Percentiles rank a stretch among this genome's conserved stretches.
These are phyloP conservation scores for Rhodotorula graminis DNA, from an alignment of 768 basidiomycete species.

Conservation along the genomic window DNA sequence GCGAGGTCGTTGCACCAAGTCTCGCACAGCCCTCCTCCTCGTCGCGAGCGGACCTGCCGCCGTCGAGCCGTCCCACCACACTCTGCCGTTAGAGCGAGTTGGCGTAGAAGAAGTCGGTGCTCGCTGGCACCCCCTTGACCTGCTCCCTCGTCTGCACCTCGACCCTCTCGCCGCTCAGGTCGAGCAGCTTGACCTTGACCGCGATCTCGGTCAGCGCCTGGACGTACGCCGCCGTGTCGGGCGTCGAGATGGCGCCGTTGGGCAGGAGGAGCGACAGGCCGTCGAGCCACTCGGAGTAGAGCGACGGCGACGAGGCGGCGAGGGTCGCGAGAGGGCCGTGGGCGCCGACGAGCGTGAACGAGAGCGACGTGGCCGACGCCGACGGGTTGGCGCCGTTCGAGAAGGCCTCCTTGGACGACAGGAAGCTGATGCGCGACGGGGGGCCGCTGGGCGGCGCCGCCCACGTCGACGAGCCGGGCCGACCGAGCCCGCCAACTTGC, in stretches of 20 bases:
- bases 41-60: too few relatives aligned
- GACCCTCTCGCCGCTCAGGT: conserved; percentile 81
- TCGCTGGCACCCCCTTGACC: not conserved
- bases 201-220: conserved; percentile 83
- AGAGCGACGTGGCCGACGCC: conserved; percentile 49
- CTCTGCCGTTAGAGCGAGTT: not conserved
- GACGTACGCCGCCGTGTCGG: conserved; percentile 80
- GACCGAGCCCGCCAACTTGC: conserved; percentile 55
- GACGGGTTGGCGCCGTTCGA: conserved; percentile 49
- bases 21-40: too few relatives aligned
- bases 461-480: not conserved
- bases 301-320: conserved; percentile 67
- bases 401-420: not conserved
- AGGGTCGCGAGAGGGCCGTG: conserved; percentile 68
- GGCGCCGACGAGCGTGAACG: conserved; percentile 67
- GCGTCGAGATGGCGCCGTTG: conserved; percentile 59
- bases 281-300: conserved; percentile 93
- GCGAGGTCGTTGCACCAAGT: too few relatives aligned
- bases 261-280: conserved; percentile 79
- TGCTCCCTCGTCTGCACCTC: conserved; percentile 64
- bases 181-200: conserved; percentile 81
- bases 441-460: not conserved
- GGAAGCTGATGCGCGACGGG: conserved; percentile 41
- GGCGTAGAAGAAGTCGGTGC: conserved; percentile 1
- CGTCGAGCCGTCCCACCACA: too few relatives aligned